A percentile compares a stretch with the other conserved stretches of the same genome.
phyloP scores from a whole-genome alignment of 2,329 filamentous ascomycete genomes.

The Arthrobotrys megalospora region DNA sequence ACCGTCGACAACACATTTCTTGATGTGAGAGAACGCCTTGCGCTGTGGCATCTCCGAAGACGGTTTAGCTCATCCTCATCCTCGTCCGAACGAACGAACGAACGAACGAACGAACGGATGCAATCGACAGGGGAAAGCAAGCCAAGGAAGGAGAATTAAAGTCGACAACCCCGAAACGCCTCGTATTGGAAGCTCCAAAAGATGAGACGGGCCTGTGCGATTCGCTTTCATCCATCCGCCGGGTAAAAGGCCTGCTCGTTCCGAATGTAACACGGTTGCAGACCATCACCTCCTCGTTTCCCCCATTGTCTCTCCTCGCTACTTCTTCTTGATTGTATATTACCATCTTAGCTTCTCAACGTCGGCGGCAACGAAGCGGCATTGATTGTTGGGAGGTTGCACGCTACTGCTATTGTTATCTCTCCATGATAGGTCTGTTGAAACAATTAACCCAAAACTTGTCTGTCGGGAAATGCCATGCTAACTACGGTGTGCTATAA shows the following conservation, averaged over 20 bases:
- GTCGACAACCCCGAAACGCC: neutral
- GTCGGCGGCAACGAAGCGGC: neutral
- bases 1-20: slow-evolving; percentile 27
- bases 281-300: neutral
- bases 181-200: slow-evolving; percentile 4
- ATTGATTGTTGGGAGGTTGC: neutral
- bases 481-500: slow-evolving; percentile 22
- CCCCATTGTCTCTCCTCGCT: neutral
- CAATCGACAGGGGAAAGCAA: slow-evolving; percentile 13
- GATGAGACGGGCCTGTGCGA: neutral
- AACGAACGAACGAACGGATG: neutral
- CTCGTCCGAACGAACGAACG: neutral
- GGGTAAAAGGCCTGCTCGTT: slow-evolving; percentile 39
- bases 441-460: slow-evolving; percentile 1
- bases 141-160: neutral
- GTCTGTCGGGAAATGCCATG: neutral
- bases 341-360: too few species aligned
- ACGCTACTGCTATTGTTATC: neutral
- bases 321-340: neutral
- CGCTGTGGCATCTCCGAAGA: slow-evolving; percentile 34
- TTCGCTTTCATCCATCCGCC: slow-evolving; percentile 38
- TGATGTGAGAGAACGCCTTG: neutral
- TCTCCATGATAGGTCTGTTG: slow-evolving; percentile 5
- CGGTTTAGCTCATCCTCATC: neutral
- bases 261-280: slow-evolving; percentile 51